Evolutionary conservation across 805 yeast genomes (phyloP), one percentile per base, ranked within the genome.

Genomic region (Torulaspora gathmanii): DNA sequence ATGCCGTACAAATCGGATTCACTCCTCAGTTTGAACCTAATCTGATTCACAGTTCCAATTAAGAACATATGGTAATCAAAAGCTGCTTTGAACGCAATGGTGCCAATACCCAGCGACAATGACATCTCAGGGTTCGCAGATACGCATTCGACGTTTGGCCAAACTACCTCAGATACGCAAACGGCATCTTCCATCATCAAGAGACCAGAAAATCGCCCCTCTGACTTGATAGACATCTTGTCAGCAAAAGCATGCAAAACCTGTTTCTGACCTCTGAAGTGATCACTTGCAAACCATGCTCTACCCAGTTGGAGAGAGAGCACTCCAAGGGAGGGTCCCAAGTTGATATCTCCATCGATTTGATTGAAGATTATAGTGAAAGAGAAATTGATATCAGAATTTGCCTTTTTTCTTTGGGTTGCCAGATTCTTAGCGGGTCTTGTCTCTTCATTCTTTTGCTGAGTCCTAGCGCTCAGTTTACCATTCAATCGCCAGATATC

Each of bases 1-100:
- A 71, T 59, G 22, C 70, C 70, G 15, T 64, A 53, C 1, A 55
- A 47, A 37, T 75, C 82, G 53, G 79, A 77, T 55, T 83, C 86
- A 60, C 91, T 93, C 61, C 75, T 82, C 15, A 88, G 69, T 20
- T 78, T 79, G 12, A 83, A 64, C 10, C 73, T 67, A 20, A 79
- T 67, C 1, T 68, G 66, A 5, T 70, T 64, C 16, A 83, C 61
- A 12, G 73, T 71, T 2, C 80, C 77, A 37, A 91, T 75, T 27
- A 86, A 75, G 61, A 93, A 89, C 13, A 86, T 78, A 59, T 91
- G 96, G 61, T 80, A 88, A 60, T 93, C 98, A 55, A 91, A 80
- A 0, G 89, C 80, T 4, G 82, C 67, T 56, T 83, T 84, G 2
- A 77, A 55, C 22, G 80, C 79, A 16, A 86, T 54, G 3, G 71